phyloP scores from a whole-genome alignment of 1,284 basidiomycete genomes.

The Tilletia horrida region DNA sequence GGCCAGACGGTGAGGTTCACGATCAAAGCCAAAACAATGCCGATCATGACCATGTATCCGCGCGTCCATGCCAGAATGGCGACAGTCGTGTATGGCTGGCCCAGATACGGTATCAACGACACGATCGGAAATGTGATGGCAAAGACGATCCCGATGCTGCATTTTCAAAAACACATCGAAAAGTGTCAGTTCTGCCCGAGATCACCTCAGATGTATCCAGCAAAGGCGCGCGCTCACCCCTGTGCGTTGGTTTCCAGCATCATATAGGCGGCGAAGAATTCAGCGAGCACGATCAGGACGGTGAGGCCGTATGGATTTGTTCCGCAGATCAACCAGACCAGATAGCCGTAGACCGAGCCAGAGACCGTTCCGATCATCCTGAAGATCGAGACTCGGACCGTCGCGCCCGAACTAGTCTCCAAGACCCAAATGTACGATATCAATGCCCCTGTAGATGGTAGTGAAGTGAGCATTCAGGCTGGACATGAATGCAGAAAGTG shows the following conservation, averaged over 20 bases:
- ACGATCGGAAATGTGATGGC: constrained; percentile 51
- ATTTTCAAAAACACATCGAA: background rate
- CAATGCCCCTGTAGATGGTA: constrained; percentile 37
- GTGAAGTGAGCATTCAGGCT: background rate
- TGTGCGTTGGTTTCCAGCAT: constrained; percentile 53
- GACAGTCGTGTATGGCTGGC: constrained; percentile 25
- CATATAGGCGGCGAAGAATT: constrained; percentile 56
- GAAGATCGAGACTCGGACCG: constrained; percentile 56
- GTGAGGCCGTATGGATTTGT: constrained; percentile 57
- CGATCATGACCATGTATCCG: constrained; percentile 47
- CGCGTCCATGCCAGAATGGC: constrained; percentile 38
- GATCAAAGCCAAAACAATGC: constrained; percentile 45
- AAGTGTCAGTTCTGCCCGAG: background rate
- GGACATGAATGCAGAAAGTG: background rate
- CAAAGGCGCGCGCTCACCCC: constrained; percentile 24
- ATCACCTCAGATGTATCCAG: too few species aligned
- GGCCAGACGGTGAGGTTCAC: constrained; percentile 48
- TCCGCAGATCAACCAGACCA: constrained; percentile 56
- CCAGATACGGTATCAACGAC: constrained; percentile 56
- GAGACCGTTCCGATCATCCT: constrained; percentile 58
- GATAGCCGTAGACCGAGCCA: constrained; percentile 56
- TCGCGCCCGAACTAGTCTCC: constrained; percentile 59
- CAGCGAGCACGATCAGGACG: constrained; percentile 53
- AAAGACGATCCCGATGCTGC: constrained; percentile 56
- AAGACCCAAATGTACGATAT: constrained; percentile 57